Percentiles rank a stretch among this genome's conserved stretches.
Conservation (phyloP, 2,329 filamentous ascomycete species). For the Mycosphaerella sp. region DNA sequence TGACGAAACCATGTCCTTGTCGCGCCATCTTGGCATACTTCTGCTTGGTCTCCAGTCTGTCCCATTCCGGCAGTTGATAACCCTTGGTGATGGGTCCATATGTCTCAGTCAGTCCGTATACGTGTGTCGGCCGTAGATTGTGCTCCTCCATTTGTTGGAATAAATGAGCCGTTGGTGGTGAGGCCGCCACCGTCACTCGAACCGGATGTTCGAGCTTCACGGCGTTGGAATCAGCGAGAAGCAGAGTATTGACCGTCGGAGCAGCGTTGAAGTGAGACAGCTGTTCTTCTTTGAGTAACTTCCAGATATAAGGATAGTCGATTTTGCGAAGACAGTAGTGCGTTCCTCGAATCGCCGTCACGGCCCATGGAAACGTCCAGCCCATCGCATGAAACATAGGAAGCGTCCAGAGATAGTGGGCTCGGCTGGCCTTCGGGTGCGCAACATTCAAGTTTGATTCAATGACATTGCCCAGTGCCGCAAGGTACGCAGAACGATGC, state of each 20-base stretch:
- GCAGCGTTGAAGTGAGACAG: constrained; percentile 96
- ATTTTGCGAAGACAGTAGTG: constrained; percentile 93
- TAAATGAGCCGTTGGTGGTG: constrained; percentile 79
- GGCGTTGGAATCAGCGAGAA: constrained; percentile 75
- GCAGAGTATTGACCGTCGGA: constrained; percentile 89
- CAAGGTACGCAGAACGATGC: constrained; percentile 80
- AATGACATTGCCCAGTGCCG: constrained; percentile 75
- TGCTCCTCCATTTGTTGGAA: constrained; percentile 87
- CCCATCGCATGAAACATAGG: constrained; percentile 72
- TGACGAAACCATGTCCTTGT: constrained; percentile 87
- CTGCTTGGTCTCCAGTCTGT: constrained; percentile 63
- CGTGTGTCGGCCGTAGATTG: constrained; percentile 85
- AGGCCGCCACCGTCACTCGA: constrained; percentile 85
- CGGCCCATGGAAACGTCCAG: constrained; percentile 50
- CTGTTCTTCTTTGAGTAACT: constrained; percentile 71
- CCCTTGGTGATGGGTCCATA: constrained; percentile 95
- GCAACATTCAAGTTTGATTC: constrained; percentile 71
- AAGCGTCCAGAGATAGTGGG: constrained; percentile 58
- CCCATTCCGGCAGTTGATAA: constrained; percentile 81
- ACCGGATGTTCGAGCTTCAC: constrained; percentile 65
- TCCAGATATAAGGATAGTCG: constrained; percentile 91
- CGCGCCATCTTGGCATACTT: constrained; percentile 87
- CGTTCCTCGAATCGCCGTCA: constrained; percentile 89
- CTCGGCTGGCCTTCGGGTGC: constrained; percentile 40
- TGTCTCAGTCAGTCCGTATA: constrained; percentile 82